Evolutionary conservation across 352 stramenopile genomes (phyloP), one percentile per base, ranked within the genome.

Genomic region (Phytophthora sp.): DNA sequence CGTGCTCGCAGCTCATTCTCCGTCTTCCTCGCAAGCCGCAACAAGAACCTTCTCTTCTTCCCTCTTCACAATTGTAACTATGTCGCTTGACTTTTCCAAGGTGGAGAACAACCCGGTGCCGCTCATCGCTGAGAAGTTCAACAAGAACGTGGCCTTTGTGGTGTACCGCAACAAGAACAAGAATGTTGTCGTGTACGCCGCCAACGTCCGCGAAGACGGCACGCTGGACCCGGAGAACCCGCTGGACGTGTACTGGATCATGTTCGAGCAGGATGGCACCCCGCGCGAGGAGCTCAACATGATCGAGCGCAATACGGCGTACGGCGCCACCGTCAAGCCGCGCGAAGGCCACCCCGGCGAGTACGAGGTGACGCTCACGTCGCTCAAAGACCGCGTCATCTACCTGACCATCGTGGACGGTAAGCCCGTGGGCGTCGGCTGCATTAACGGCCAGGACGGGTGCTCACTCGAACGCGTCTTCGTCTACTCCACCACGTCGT

Each of bases 141-240:
- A 94, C 71, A 41, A 77, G 21, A 90, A 96, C 66, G 76, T 88
- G 31, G 83, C 79, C 21, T 96, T 96, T 65, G 83, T 90, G 16
- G 80, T 96, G 51, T 91, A 96, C 81, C 88, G 88, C 75, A 94
- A 94, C 80, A 96, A 94, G 83, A 96, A 96, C 79, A 91, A 90
- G 74, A 96, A 96, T 52, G 86, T 94, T 26, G 88, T 96, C 21
- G 84, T 92, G 46, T 96, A 96, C 76, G 61, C 88, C 16, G 86
- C 65, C 13, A 63, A 54, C 86, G 82, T 59, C 53, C 93, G 50
- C 70, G 85, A 73, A 38, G 85, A 94, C 47, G 88, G 88, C 39
- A 71, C 76, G 50, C 67, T 96, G 49, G 62, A 90, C 63, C 63
- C 80, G 9, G 64, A 62, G 33, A 84, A 96, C 63, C 86, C 88